These are phyloP conservation scores for Aethionema arabicum DNA, from an alignment of 345 rosid species.

Conservation along the genomic window DNA sequence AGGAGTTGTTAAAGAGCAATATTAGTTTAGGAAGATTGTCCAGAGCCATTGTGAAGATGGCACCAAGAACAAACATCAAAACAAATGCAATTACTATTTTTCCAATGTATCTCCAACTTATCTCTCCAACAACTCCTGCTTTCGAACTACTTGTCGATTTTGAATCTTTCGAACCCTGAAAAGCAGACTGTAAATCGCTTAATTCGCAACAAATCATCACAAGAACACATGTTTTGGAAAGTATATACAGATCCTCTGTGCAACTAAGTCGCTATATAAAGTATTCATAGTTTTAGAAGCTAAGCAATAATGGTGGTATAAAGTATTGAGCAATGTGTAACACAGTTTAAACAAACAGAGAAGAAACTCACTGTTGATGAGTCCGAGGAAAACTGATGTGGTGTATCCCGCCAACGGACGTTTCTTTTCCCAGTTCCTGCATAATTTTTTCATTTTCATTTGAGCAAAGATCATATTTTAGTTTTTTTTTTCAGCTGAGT, in stretches of 20 bases:
- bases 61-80: conserved; percentile 66
- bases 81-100: conserved; percentile 66
- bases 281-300: background rate
- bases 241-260: background rate
- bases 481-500: background rate
- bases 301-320: background rate
- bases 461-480: background rate
- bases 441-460: background rate
- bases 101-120: conserved; percentile 42
- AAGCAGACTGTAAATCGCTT: conserved; percentile 15
- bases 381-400: conserved; percentile 11
- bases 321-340: no score
- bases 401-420: conserved; percentile 6
- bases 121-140: conserved; percentile 21
- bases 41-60: conserved; percentile 63
- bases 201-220: background rate
- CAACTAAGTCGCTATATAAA: no score
- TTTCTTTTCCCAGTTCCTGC: conserved; percentile 40
- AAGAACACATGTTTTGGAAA: background rate
- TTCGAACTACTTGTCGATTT: conserved; percentile 17
- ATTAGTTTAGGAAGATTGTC: conserved; percentile 70
- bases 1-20: conserved; percentile 41
- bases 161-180: conserved; percentile 40
- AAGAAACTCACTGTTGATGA: conserved; percentile 9
- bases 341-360: background rate